Conservation (phyloP, 2,329 filamentous ascomycete genomes). For the Lomentospora prolificans region DNA sequence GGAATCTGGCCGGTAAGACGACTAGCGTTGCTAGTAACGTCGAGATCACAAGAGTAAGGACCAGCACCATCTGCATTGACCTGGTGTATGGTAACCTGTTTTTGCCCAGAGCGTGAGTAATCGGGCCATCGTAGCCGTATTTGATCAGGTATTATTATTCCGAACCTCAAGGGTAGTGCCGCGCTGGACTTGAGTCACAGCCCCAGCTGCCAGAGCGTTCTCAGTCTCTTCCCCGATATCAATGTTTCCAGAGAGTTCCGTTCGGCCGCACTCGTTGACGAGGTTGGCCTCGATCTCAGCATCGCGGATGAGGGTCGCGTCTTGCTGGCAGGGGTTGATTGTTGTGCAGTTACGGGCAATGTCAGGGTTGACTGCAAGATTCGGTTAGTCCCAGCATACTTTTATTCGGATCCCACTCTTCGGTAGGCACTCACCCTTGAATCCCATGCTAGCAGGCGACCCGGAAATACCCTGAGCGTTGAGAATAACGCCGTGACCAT, state of each 20-base stretch:
- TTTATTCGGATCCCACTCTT: neutral
- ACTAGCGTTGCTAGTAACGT: constrained; percentile 33
- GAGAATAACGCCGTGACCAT: constrained; percentile 37
- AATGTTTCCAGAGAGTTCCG: constrained; percentile 50
- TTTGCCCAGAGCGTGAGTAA: neutral
- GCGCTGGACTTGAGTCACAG: constrained; percentile 38
- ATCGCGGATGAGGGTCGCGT: constrained; percentile 53
- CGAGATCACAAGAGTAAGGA: constrained; percentile 44
- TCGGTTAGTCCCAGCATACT: constrained; percentile 1
- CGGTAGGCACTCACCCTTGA: constrained; percentile 26
- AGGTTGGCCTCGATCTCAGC: constrained; percentile 40
- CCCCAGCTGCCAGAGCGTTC: constrained; percentile 32
- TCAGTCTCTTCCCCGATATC: constrained; percentile 48
- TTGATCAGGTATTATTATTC: too few relatives aligned
- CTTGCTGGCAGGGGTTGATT: constrained; percentile 58
- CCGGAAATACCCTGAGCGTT: constrained; percentile 33
- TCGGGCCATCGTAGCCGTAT: too few relatives aligned
- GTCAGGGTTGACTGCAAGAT: constrained; percentile 33
- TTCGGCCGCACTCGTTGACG: constrained; percentile 53
- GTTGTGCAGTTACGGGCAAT: constrained; percentile 53
- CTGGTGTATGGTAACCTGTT: constrained; percentile 39
- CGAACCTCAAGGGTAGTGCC: constrained; percentile 21
- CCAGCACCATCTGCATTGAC: constrained; percentile 45
- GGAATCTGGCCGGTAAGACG: constrained; percentile 33
- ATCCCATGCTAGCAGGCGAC: constrained; percentile 34